Conservation (phyloP, 768 basidiomycete genomes). For the Psilocybe tampanensis region DNA sequence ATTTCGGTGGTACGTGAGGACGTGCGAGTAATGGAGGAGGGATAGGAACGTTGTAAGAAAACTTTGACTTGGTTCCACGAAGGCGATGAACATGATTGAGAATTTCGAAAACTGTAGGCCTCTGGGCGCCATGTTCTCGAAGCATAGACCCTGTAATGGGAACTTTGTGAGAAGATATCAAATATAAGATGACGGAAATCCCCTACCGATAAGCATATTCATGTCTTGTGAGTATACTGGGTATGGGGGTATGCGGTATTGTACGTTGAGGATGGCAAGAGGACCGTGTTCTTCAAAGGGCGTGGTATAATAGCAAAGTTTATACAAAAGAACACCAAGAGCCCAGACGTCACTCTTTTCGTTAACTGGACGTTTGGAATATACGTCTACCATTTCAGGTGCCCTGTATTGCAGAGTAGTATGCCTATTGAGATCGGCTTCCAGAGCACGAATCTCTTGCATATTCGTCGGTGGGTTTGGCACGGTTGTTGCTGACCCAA, state of each 20-base stretch:
- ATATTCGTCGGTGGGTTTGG: slow-evolving; percentile 74
- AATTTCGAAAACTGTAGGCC: slow-evolving; percentile 88
- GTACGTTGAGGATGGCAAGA: slow-evolving; percentile 94
- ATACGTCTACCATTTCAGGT: slow-evolving; percentile 98
- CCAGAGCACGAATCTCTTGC: slow-evolving; percentile 84
- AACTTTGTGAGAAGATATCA: slow-evolving; percentile 8
- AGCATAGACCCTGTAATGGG: slow-evolving; percentile 85
- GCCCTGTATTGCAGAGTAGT: slow-evolving; percentile 97
- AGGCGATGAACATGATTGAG: slow-evolving; percentile 82
- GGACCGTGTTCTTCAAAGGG: slow-evolving; percentile 99
- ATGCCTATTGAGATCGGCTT: slow-evolving; percentile 90
- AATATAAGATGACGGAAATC: slow-evolving; percentile 1
- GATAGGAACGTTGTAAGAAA: slow-evolving; percentile 62
- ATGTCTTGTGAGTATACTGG: slow-evolving; percentile 85
- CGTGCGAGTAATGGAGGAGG: slow-evolving; percentile 50
- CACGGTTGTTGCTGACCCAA: slow-evolving; percentile 88
- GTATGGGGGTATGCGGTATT: slow-evolving; percentile 90
- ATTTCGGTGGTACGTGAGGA: slow-evolving; percentile 10
- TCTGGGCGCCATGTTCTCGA: slow-evolving; percentile 82
- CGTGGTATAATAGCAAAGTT: slow-evolving; percentile 98
- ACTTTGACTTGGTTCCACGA: slow-evolving; percentile 84
- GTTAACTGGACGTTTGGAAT: slow-evolving; percentile 80
- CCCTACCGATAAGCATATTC: slow-evolving; percentile 80
- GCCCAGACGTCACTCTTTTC: slow-evolving; percentile 99
- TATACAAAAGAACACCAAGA: slow-evolving; percentile 93